Evolutionary conservation across 108 stramenopile genomes (phyloP).

Genomic region (Cyclotella choctawhatcheeana): DNA sequence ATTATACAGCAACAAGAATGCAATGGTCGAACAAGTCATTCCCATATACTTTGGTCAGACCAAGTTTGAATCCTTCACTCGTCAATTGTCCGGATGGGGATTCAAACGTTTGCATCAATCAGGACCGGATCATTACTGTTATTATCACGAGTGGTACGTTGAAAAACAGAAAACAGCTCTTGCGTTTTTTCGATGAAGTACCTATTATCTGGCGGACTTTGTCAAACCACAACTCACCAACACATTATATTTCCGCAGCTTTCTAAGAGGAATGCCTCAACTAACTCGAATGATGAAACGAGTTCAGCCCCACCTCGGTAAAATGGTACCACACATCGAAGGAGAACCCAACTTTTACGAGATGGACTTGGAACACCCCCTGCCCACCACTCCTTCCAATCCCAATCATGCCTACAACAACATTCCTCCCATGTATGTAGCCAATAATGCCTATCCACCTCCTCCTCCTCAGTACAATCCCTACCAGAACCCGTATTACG

Average conservation of each 20-base stretch:
- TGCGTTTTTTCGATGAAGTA: too few relatives aligned
- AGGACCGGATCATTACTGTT: conserved; percentile 27
- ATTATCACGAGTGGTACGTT: conserved; percentile 40
- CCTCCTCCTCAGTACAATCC: too few relatives aligned
- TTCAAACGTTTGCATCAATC: conserved; percentile 38
- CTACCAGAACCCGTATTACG: too few relatives aligned
- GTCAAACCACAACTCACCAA: too few relatives aligned
- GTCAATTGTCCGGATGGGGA: conserved; percentile 41
- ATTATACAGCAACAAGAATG: conserved; percentile 7
- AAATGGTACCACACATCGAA: conserved; percentile 23
- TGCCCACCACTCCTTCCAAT: conserved; percentile 16
- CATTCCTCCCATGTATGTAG: too few relatives aligned
- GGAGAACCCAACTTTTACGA: conserved; percentile 42
- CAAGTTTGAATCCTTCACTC: conserved; percentile 46
- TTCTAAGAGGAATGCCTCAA: conserved; percentile 30
- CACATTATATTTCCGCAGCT: background rate
- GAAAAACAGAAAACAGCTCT: too few relatives aligned
- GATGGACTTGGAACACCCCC: conserved; percentile 18
- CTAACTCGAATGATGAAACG: conserved; percentile 38
- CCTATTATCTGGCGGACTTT: background rate
- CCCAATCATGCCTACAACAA: too few relatives aligned
- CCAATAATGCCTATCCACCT: too few relatives aligned
- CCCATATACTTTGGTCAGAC: conserved; percentile 64
- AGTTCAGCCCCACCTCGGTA: conserved; percentile 22
- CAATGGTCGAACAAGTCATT: conserved; percentile 49